Evolutionary conservation across 306 rosid species (phyloP).

Genomic region (Castanea sativa): DNA sequence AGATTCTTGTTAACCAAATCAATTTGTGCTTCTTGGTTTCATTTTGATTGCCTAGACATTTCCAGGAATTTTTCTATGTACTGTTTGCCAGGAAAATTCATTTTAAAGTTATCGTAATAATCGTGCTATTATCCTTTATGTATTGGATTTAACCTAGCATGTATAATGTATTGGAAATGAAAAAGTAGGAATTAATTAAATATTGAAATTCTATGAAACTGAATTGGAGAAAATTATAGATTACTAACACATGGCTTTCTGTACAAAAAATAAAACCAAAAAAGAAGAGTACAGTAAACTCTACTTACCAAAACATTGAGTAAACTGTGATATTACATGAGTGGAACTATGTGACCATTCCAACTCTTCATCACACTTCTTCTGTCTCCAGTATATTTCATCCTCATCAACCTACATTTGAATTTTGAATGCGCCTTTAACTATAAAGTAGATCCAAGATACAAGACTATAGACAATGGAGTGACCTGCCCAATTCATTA

Average conservation of each 20-base stretch:
- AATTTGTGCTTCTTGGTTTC: neutral
- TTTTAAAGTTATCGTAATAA: neutral
- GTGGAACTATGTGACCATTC: slow-evolving; percentile 77
- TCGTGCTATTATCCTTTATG: neutral
- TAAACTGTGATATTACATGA: slow-evolving; percentile 67
- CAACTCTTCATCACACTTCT: slow-evolving; percentile 61
- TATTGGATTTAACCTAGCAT: neutral
- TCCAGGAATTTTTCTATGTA: neutral
- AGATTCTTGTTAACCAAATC: neutral
- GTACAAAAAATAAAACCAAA: slow-evolving; percentile 3
- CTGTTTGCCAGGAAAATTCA: neutral
- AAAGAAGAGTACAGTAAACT: slow-evolving; percentile 19
- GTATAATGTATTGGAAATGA: neutral
- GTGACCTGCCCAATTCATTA: slow-evolving; percentile 7
- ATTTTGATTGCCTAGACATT: neutral
- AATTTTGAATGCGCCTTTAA: slow-evolving; percentile 22
- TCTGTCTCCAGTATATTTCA: slow-evolving; percentile 66
- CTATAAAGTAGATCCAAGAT: slow-evolving; percentile 15
- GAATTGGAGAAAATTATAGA: neutral
- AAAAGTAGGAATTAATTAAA: neutral
- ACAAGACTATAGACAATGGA: slow-evolving; percentile 6
- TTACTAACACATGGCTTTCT: neutral
- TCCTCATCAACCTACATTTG: slow-evolving; percentile 83
- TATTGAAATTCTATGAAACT: neutral
- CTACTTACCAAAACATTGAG: slow-evolving; percentile 85